These are phyloP conservation scores for Pichia thaimueangensis DNA, from an alignment of 805 yeast species.

Conservation along the genomic window DNA sequence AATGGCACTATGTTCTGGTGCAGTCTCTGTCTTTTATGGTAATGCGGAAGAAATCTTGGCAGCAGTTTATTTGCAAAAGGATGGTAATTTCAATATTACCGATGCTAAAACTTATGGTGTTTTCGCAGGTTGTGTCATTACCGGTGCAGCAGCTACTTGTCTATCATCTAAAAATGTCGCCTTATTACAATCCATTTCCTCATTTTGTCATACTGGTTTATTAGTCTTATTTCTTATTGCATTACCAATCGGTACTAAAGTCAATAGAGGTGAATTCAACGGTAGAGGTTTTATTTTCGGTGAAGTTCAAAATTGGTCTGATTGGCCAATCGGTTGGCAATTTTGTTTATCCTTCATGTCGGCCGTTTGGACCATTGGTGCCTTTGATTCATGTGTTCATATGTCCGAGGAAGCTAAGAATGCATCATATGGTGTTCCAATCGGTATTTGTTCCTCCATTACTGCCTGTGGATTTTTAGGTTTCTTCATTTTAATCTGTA, in stretches of 20 bases:
- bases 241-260: conserved; percentile 51
- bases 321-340: conserved; percentile 55
- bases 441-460: conserved; percentile 55
- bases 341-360: conserved; percentile 44
- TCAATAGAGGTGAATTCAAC: conserved; percentile 33
- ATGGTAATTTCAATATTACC: conserved; percentile 49
- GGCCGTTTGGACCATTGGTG: conserved; percentile 67
- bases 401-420: conserved; percentile 63
- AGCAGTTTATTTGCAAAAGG: conserved; percentile 41
- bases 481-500: conserved; percentile 44
- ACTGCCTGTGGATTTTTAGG: conserved; percentile 52
- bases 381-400: conserved; percentile 65
- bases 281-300: conserved; percentile 49
- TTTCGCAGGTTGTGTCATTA: conserved; percentile 49
- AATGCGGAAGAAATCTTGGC: conserved; percentile 53
- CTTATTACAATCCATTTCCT: conserved; percentile 51
- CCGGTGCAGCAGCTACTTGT: conserved; percentile 46
- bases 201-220: conserved; percentile 43
- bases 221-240: conserved; percentile 52
- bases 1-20: conserved; percentile 54
- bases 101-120: conserved; percentile 53
- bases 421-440: conserved; percentile 55
- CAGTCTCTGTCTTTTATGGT: conserved; percentile 62
- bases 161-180: conserved; percentile 50
- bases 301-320: conserved; percentile 39